Conservation (phyloP, 1,284 basidiomycete species). For the Ceratorhiza oryzae-sativae region DNA sequence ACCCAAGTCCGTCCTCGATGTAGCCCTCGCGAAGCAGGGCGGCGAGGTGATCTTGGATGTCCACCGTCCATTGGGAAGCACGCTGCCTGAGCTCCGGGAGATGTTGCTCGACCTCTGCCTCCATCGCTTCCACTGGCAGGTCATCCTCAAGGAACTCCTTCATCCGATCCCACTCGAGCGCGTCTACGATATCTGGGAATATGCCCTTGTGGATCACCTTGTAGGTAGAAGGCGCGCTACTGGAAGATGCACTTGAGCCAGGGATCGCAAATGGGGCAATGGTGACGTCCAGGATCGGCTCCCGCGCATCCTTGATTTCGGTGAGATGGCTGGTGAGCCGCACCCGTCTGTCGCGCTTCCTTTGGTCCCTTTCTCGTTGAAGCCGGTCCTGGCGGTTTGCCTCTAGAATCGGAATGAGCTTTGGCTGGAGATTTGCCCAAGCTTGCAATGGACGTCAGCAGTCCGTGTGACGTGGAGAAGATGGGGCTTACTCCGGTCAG, state of each 20-base stretch:
- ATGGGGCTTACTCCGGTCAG: constrained; percentile 30
- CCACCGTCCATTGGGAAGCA: not conserved
- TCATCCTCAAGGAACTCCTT: constrained; percentile 7
- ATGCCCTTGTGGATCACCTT: not conserved
- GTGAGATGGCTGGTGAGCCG: not conserved
- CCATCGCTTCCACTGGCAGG: not conserved
- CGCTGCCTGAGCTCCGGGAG: not conserved
- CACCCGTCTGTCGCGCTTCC: not conserved
- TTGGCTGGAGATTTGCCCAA: constrained; percentile 35
- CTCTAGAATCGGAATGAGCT: constrained; percentile 35
- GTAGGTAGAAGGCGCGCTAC: not conserved
- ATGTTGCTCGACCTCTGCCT: not conserved
- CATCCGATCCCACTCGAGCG: constrained; percentile 11
- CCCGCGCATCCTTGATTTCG: not conserved
- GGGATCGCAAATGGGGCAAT: not conserved
- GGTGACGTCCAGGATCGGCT: not conserved
- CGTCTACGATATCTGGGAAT: constrained; percentile 20
- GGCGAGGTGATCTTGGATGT: constrained; percentile 1
- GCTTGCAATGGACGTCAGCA: not conserved
- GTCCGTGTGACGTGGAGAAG: not conserved
- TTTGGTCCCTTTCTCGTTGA: constrained; percentile 3
- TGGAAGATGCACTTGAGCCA: not conserved
- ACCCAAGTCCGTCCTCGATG: not conserved
- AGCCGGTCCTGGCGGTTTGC: constrained; percentile 21
- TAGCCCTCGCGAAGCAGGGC: not conserved